Evolutionary conservation across 78 protist genomes (phyloP), one percentile per base, ranked within the genome.

Genomic region (Cavenderia fasciculata): DNA sequence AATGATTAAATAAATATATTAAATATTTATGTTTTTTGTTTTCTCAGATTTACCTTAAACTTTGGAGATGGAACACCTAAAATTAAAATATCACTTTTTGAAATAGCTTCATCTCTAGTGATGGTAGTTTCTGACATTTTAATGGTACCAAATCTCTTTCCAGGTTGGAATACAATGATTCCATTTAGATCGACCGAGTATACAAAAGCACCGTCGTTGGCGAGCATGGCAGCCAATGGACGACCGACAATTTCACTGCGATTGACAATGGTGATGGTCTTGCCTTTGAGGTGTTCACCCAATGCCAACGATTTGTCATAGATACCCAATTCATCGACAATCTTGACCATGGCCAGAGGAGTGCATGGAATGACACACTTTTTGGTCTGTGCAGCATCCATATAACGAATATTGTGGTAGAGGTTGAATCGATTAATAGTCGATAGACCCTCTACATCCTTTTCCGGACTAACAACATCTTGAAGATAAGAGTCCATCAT

Each of bases 221-320:
- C 66, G 4, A 97, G 86, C 92, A 97, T 73, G 11, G 63, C 69
- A 4, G 97, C 94, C 4, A 97, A 43, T 21, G 99, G 98, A 29
- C 79, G 29, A 47, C 99, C 99, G 0, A 97, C 98, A 46, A 98
- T 93, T 77, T 96, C 95, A 44, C 84, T 82, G n/a, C 95, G 34
- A 29, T 98, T 98, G 47, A 98, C 14, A 11, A 98, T 95, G 29
- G 96, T 97, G 0, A 98, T 98, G 2, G n/a, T 27, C 74, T 87
- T 77, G 2, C 98, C 98, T 5, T 10, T 47, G 8, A 97, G 85
- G 51, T 57, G 86, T 29, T 87, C 71, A 7, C 93, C 86, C 56
- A 69, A 12, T 7, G 74, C 29, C 34, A 87, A 61, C 11, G 59
- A 25, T 47, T 74, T 61, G 36, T 74, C 84, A 33, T 70, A 93